Evolutionary conservation across 768 basidiomycete genomes (phyloP).

Genomic region (Cystofilobasidium ferigula): DNA sequence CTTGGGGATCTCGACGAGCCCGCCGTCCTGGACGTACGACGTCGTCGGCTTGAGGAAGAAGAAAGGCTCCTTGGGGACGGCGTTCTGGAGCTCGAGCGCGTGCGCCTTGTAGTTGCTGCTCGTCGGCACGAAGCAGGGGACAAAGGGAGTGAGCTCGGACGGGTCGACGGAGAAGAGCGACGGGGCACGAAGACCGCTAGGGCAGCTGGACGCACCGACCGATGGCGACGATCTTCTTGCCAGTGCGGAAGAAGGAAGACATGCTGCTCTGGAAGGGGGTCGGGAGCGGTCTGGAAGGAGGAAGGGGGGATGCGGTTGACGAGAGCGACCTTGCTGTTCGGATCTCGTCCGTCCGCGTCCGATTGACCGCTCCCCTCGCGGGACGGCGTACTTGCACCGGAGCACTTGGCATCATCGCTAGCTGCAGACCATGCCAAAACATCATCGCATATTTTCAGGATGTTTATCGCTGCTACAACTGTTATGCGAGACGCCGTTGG

Average conservation of each 20-base stretch:
- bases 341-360: too few species aligned
- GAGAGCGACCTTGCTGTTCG: too few species aligned
- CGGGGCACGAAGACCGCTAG: not conserved
- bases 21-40: conserved; percentile 67
- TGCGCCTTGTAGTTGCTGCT: conserved; percentile 48
- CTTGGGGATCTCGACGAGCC: conserved; percentile 69
- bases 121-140: not conserved
- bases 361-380: too few species aligned
- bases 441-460: too few species aligned
- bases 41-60: conserved; percentile 97
- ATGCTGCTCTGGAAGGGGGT: too few species aligned
- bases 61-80: conserved; percentile 85
- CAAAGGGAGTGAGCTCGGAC: not conserved
- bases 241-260: conserved; percentile 17
- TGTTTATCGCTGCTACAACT: too few species aligned
- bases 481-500: too few species aligned
- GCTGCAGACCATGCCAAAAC: too few species aligned
- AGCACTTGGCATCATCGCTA: too few species aligned
- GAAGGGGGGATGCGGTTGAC: too few species aligned
- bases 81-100: conserved; percentile 80
- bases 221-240: conserved; percentile 65
- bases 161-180: conserved; percentile 27
- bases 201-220: conserved; percentile 46
- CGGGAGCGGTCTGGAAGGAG: too few species aligned
- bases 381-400: too few species aligned